Conservation (phyloP, 805 yeast species). For the Barnettozyma salicaria region DNA sequence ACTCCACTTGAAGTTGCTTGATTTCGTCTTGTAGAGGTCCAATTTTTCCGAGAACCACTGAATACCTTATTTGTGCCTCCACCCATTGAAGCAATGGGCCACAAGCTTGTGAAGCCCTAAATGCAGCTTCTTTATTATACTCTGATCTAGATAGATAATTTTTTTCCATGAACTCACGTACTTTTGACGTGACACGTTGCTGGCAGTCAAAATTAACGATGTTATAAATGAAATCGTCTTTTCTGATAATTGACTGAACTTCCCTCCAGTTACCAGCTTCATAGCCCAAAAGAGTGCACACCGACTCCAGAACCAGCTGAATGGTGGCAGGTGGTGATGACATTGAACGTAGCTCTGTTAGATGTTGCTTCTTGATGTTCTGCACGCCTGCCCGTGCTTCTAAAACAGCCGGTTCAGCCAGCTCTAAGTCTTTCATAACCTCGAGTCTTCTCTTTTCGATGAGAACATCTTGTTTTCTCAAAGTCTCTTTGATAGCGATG, state of each 20-base stretch:
- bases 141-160: conserved; percentile 57
- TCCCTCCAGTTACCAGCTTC: conserved; percentile 67
- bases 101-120: conserved; percentile 91
- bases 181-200: conserved; percentile 43
- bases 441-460: conserved; percentile 45
- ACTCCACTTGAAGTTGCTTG: conserved; percentile 47
- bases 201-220: conserved; percentile 72
- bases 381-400: conserved; percentile 90
- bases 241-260: conserved; percentile 71
- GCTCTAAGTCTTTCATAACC: conserved; percentile 60
- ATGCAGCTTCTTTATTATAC: conserved; percentile 66
- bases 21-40: conserved; percentile 74
- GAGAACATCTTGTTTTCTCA: conserved; percentile 59
- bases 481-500: conserved; percentile 61
- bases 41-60: conserved; percentile 60
- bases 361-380: conserved; percentile 85
- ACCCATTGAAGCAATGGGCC: conserved; percentile 92
- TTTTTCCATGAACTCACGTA: conserved; percentile 51
- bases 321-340: conserved; percentile 85
- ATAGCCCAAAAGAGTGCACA: conserved; percentile 76
- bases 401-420: conserved; percentile 76
- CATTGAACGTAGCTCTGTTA: conserved; percentile 87
- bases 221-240: conserved; percentile 81
- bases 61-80: conserved; percentile 77
- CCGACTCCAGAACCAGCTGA: conserved; percentile 80